Evolutionary conservation across 2,329 filamentous ascomycete species (phyloP), one percentile per base, ranked within the genome.

Genomic region (Fusarium piperis): DNA sequence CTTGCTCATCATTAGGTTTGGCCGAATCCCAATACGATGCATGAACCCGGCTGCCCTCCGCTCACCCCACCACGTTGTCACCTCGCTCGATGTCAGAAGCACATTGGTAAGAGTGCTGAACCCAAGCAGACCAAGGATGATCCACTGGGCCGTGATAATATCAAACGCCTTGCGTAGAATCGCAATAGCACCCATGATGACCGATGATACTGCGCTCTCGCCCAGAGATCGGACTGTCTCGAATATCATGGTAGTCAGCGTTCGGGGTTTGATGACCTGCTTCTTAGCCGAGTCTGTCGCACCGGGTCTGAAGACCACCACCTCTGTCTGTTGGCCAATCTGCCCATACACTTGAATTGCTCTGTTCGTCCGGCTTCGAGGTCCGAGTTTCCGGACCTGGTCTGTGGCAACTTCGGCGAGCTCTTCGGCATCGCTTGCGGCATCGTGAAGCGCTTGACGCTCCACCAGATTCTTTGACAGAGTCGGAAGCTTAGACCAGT

Each of bases 51-150:
- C 88, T 1, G 95, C 94, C 66, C 89, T 91, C 64, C 94, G 89
- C 82, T 98, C 95, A 51, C 89, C 87, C 92, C 93, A 97, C 94
- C 94, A 98, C 2, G 88, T 85, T 75, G 91, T 90, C 8, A 89
- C 89, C 78, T 94, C 91, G 69, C 91, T 89, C 13, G 92, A 93
- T 1, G 93, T 91, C 77, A 95, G 90, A 73, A 94, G 87, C 23
- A 92, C 81, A 77, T 98, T 98, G 55, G 90, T 87, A 12, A 94
- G 77, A 13, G 90, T 81, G 77, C 94, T 98, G 32, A 92, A 75
- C 1, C 86, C 84, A 18, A 98, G 85, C 15, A 95, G 79, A 3
- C 86, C 77, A 32, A 98, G 82, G 6, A 98, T 88, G 20, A 97
- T 78, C 41, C 91, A 89, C 78, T 98, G 90, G 11, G 94, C 92